Percentiles rank a stretch among this genome's conserved stretches.
These are phyloP conservation scores for Coemansia sp. DNA, from an alignment of 192 early-diverging fungal species.

Conservation along the genomic window DNA sequence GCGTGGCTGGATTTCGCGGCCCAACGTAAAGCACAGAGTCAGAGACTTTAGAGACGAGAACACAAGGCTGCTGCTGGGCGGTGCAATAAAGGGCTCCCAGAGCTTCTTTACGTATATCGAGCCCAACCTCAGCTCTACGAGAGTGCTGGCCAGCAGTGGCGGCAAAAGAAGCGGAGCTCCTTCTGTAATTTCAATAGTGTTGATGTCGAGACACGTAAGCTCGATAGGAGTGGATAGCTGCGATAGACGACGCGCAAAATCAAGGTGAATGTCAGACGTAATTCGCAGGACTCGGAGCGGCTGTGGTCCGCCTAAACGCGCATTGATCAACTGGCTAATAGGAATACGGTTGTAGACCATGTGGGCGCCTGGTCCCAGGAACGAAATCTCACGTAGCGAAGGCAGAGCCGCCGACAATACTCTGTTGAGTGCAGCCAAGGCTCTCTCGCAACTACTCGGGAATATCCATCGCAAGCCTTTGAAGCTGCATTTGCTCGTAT, in stretches of 20 bases:
- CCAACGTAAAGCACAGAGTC: slow-evolving; percentile 5
- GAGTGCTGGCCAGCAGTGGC: too few relatives aligned
- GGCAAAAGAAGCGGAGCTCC: background rate
- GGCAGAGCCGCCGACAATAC: too few relatives aligned
- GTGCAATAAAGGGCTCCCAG: too few relatives aligned
- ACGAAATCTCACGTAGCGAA: slow-evolving; percentile 1
- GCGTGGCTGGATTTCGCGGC: background rate
- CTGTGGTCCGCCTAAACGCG: too few relatives aligned
- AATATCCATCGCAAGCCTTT: too few relatives aligned
- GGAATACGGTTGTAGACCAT: slow-evolving; percentile 1
- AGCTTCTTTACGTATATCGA: too few relatives aligned
- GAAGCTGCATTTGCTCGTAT: too few relatives aligned
- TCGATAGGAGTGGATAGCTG: background rate
- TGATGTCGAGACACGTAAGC: background rate
- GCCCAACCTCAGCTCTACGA: too few relatives aligned
- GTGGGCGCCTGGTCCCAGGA: slow-evolving; percentile 4
- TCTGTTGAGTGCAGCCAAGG: too few relatives aligned
- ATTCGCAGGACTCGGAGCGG: too few relatives aligned
- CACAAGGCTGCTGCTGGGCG: too few relatives aligned
- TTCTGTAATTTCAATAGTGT: background rate
- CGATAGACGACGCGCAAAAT: background rate
- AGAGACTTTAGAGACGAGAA: background rate
- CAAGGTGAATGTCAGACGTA: background rate
- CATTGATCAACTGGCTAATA: background rate
- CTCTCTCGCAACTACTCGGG: too few relatives aligned